Evolutionary conservation across 192 early-diverging fungal species (phyloP), one percentile per base, ranked within the genome.

Genomic region (Fimicolochytrium jonesii): DNA sequence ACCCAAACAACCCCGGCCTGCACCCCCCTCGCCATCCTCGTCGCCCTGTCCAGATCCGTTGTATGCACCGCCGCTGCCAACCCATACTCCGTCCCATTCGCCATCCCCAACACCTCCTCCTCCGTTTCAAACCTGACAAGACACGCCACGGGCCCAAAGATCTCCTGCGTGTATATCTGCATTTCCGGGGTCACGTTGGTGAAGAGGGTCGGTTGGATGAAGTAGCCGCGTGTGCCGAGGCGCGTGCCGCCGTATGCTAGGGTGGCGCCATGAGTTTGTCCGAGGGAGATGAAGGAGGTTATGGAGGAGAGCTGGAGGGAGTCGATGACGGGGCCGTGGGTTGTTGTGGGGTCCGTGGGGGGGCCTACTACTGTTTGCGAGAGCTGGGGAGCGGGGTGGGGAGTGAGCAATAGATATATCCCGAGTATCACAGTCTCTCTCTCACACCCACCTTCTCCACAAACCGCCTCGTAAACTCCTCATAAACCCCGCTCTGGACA

Each of bases 51-150:
- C 30, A 93, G 51, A 65, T 93, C 89, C 20, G 81, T 76, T 57
- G 89, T 93, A 72, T 85, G 92, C 54, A 95, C 91, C 69, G 91
- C 93, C 4, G 88, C 91, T 0, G 92, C 89, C 35, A 97, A 71
- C 0, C 93, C 95, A 22, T 88, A 88, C 9, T 64, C 56, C 9
- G 86, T 77, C 49, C 71, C 73, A 71, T 97, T 97, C 15, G 92
- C 94, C 1, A 80, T 51, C 32, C 77, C 59, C n/a, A 97, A 25
- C 2, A 91, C 89, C 61, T 95, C 89, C 0, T 92, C 89, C 39
- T 91, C 88, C 10, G 84, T 85, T 35, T 66, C 43, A 39, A 73
- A 94, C n/a, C 58, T 76, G 64, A 84, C 84, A 28, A 97, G 74
- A 10, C 83, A 87, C 31, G 87, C 88, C 26, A 97, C 83, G 6